Evolutionary conservation across 2,329 filamentous ascomycete species (phyloP).

Genomic region (Blastomyces parvus): DNA sequence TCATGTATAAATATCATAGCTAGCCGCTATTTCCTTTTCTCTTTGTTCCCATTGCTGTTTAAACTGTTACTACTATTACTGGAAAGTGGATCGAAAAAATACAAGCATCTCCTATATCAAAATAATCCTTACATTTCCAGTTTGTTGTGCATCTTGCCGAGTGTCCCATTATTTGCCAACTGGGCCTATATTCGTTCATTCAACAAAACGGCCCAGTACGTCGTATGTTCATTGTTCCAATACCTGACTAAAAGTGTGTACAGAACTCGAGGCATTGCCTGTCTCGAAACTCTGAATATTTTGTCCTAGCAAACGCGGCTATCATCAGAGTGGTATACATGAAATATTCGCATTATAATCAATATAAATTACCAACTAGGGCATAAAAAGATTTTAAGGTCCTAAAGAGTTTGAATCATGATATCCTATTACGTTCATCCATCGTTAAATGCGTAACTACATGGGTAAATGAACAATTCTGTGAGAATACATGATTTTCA

Average conservation of each 20-base stretch:
- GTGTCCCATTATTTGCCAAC: background rate
- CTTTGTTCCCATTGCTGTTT: background rate
- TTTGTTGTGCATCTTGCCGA: background rate
- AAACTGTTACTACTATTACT: slow-evolving; percentile 2
- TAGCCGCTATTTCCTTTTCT: background rate
- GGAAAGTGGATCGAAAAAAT: slow-evolving; percentile 4
- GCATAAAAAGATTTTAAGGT: background rate
- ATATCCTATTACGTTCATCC: background rate
- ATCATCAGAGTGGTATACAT: background rate
- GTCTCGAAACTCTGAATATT: background rate
- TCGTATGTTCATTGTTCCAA: background rate
- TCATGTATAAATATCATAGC: slow-evolving; percentile 8
- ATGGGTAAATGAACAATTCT: background rate
- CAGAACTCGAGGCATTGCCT: background rate
- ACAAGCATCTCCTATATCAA: slow-evolving; percentile 6
- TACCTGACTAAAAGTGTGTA: background rate
- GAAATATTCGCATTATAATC: background rate
- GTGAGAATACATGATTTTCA: background rate
- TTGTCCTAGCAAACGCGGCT: background rate
- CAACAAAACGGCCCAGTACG: background rate
- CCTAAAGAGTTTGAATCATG: background rate
- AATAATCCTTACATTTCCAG: background rate
- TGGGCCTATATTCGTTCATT: background rate
- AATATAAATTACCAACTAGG: background rate
- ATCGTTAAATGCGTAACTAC: background rate